Evolutionary conservation across 148 eudicot genomes (phyloP).

Genomic region (Arbutus unedo): DNA sequence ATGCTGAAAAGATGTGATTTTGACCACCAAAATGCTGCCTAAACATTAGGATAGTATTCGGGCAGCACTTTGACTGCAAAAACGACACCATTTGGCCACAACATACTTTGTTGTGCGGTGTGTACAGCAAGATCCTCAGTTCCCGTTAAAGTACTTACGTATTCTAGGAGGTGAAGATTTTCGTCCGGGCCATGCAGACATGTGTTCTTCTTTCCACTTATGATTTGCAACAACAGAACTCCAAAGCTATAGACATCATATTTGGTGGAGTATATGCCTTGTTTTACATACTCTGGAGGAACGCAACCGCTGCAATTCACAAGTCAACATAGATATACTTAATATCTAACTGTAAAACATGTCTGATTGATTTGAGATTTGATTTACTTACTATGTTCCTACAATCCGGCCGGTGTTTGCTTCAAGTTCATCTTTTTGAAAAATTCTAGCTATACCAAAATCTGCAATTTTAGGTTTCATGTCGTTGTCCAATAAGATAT

Average conservation of each 20-base stretch:
- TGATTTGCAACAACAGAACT: background rate
- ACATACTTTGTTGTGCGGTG: no score
- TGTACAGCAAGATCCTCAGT: no score
- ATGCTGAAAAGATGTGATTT: no score
- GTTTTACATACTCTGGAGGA: background rate
- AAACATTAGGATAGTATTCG: no score
- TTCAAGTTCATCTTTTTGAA: background rate
- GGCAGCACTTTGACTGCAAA: no score
- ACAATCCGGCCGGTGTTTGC: background rate
- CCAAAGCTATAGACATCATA: conserved; percentile 1
- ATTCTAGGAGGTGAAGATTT: background rate
- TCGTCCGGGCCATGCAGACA: background rate
- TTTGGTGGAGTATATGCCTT: background rate
- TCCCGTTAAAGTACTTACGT: background rate
- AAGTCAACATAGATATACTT: background rate
- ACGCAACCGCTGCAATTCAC: background rate
- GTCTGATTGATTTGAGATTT: background rate
- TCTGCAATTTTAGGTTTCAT: background rate
- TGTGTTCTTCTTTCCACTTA: background rate
- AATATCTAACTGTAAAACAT: background rate
- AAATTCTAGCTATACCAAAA: conserved; percentile 1
- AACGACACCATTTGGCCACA: no score
- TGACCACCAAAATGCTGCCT: no score
- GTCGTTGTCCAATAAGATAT: background rate
- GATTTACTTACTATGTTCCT: background rate